Percentiles rank a stretch among this genome's conserved stretches.
Conservation (phyloP, 2,329 filamentous ascomycete genomes). For the Fusarium pseudocircinatum region DNA sequence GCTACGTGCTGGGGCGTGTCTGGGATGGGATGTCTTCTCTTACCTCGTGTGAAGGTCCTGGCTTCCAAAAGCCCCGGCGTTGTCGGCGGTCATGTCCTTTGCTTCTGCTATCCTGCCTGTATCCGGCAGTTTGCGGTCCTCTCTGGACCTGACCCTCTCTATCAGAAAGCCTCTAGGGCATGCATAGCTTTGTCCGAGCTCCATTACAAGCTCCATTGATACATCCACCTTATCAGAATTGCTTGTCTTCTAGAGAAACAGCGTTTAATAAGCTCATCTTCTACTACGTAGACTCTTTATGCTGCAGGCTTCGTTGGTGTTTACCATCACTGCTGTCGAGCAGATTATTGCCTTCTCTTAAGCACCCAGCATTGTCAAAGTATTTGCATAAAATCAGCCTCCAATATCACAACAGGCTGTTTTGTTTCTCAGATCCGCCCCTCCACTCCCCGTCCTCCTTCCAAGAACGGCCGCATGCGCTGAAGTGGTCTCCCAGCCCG, state of each 20-base stretch:
- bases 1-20: slow-evolving; percentile 42
- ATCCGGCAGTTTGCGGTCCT: slow-evolving; percentile 43
- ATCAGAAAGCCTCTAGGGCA: slow-evolving; percentile 38
- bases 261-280: slow-evolving; percentile 34
- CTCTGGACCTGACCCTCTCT: slow-evolving; percentile 36
- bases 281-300: slow-evolving; percentile 22
- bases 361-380: slow-evolving; percentile 32
- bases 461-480: slow-evolving; percentile 59
- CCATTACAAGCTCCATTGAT: slow-evolving; percentile 35
- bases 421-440: slow-evolving; percentile 42
- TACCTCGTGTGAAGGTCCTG: slow-evolving; percentile 39
- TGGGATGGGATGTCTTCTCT: slow-evolving; percentile 40
- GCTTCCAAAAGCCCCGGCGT: slow-evolving; percentile 28
- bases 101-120: slow-evolving; percentile 34
- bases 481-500: slow-evolving; percentile 45
- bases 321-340: slow-evolving; percentile 6
- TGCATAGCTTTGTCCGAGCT: slow-evolving; percentile 41
- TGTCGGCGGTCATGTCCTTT: slow-evolving; percentile 35
- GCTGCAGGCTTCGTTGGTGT: slow-evolving; percentile 3
- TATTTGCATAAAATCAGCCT: slow-evolving; percentile 38
- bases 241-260: slow-evolving; percentile 29
- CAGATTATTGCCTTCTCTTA: slow-evolving; percentile 36
- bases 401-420: slow-evolving; percentile 39
- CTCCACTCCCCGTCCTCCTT: slow-evolving; percentile 54
- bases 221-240: slow-evolving; percentile 40